Base-by-base conservation (phyloP, 1,139 yeast genomes). In the Spencermartinsiella ligniputridi region DNA sequence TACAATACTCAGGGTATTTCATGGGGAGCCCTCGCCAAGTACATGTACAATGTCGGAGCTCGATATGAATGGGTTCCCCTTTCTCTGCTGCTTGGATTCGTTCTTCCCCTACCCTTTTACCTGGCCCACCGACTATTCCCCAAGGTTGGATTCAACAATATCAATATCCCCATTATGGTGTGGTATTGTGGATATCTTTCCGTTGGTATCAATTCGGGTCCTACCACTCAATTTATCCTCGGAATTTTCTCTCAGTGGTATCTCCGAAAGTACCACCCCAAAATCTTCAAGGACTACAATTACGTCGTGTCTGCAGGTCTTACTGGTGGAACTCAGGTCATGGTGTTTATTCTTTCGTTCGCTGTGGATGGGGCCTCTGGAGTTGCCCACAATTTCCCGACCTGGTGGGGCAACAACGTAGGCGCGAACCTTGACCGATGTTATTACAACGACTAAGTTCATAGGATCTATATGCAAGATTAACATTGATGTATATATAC, bases 231-330 rank as follows among this genome's bases (percentile, higher is more conserved):
- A 52, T 59, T 59, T 49, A 48, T 56, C 37, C 58, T 60, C 35
- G 65, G 63, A 22, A 42, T 60, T 40, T 32, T 50, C 20, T 57
- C 62, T 20, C 65, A 61, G 40, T 58, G 58, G 52, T 52, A 49
- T 39, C 52, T 54, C 33, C 46, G 55, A 42, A 45, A 37, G 30
- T 50, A 54, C 41, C 39, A 51, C 36, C 57, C 58, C 27, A 40
- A 41, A 12, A 37, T 44, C 22, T 54, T 54, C 55, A 45, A 71
- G 48, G 71, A 71, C 49, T 74, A 74, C 55, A 74, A 73, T 52
- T 74, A 74, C 51, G 67, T 74, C 13, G 61, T 74, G 38, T 70
- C 75, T 24, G 69, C 72, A 52, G 78, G 72, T 1, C 57, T 74
- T 21, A 68, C 75, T 9, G 78, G 77, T 9, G 78, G 78, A 4